A percentile compares a stretch with the other conserved stretches of the same genome.
phyloP scores from a whole-genome alignment of 495 filamentous ascomycete species.

The Neurospora sp. region DNA sequence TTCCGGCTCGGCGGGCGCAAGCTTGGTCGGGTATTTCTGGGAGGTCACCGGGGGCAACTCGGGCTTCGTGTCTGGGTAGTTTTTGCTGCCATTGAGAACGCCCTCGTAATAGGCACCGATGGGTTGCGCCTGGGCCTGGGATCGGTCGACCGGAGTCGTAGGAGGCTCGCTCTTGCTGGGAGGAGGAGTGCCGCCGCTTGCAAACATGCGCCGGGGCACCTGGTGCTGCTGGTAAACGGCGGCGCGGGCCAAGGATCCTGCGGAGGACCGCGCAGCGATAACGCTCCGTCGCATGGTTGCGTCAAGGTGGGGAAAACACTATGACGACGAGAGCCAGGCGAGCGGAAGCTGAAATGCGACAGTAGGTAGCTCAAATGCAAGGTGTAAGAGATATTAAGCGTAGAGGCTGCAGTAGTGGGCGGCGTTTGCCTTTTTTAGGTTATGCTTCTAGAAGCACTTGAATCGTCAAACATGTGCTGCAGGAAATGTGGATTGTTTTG shows the following conservation, averaged over 20 bases:
- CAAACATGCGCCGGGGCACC: slow-evolving; percentile 15
- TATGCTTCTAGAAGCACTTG: neutral
- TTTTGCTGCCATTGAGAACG: slow-evolving; percentile 33
- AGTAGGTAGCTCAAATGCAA: neutral
- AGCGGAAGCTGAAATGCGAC: neutral
- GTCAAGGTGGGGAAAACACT: neutral
- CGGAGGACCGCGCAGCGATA: slow-evolving; percentile 14
- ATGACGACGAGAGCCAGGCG: neutral
- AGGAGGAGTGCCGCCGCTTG: neutral
- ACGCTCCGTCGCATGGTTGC: slow-evolving; percentile 18
- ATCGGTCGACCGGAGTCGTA: slow-evolving; percentile 11
- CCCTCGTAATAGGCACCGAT: slow-evolving; percentile 35
- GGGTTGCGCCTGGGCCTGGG: slow-evolving; percentile 23
- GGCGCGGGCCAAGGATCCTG: slow-evolving; percentile 14
- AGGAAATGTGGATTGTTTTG: neutral
- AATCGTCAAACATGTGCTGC: neutral
- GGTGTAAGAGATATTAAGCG: neutral
- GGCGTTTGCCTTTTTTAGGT: neutral
- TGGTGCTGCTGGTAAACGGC: slow-evolving; percentile 7
- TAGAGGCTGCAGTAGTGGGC: neutral
- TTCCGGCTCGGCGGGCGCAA: slow-evolving; percentile 6
- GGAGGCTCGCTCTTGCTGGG: slow-evolving; percentile 8
- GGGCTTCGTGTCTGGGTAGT: slow-evolving; percentile 21
- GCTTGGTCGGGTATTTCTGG: slow-evolving; percentile 3
- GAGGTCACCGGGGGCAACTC: slow-evolving; percentile 18